Evolutionary conservation across 140 eudicot species (phyloP), one percentile per base, ranked within the genome.

Genomic region (Senecio squalidus): DNA sequence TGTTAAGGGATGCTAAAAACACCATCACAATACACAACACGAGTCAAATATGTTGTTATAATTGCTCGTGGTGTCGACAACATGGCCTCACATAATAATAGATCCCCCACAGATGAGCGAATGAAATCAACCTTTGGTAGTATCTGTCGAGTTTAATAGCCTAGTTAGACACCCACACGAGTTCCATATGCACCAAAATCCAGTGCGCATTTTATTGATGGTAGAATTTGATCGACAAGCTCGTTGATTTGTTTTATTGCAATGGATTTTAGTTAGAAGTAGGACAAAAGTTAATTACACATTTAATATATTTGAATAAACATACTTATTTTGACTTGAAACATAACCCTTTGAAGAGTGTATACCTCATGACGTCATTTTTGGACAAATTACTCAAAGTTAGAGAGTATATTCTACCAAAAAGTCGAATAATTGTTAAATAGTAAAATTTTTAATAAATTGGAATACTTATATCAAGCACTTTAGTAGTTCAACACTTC

Each of bases 401-500:
- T 24, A 62, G 59, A 69, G 71, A 63, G 66, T 59, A 69, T 45
- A 59, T 60, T 72, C 64, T 25, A 68, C 85, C 74, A 82, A 78
- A 72, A 56, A 66, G 49, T n/a, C n/a, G n/a, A n/a, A n/a, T n/a
- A n/a, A n/a, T n/a, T n/a, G n/a, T n/a, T n/a, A n/a, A n/a, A n/a
- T n/a, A n/a, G n/a, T n/a, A n/a, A n/a, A n/a, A n/a, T n/a, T n/a
- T n/a, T n/a, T n/a, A n/a, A n/a, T n/a, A n/a, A n/a, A n/a, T n/a
- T 58, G 69, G 80, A 56, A 68, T 69, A 72, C 52, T 39, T 63
- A 51, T 38, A 59, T 60, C 60, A 68, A 70, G 70, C 75, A 65
- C 66, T 70, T 44, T 61, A 54, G 75, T 76, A 59, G 84, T 62
- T 76, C 71, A 73, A 65, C 77, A 71, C 76, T 62, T 76, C 71